Evolutionary conservation across 305 asterid species (phyloP).

Genomic region (Plantago coronopus): DNA sequence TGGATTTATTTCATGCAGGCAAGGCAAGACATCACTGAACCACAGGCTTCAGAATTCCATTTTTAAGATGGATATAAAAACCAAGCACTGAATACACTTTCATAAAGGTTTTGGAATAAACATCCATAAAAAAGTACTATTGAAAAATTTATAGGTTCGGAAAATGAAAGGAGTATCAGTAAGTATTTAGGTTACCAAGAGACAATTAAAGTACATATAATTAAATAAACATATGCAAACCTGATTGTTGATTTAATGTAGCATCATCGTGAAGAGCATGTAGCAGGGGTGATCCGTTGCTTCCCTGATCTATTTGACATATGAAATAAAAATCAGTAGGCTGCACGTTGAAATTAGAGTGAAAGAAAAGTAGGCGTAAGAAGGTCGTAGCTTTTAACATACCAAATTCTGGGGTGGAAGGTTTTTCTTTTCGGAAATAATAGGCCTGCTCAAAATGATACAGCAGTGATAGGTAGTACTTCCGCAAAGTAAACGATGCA

Average conservation of each 20-base stretch:
- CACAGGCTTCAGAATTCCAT: not conserved
- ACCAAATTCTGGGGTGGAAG: slow-evolving; percentile 43
- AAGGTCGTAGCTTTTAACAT: slow-evolving; percentile 19
- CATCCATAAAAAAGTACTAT: too few species aligned
- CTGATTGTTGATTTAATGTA: slow-evolving; percentile 44
- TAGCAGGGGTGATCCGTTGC: slow-evolving; percentile 34
- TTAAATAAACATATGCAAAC: too few species aligned
- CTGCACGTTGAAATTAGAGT: slow-evolving; percentile 17
- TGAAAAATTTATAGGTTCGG: too few species aligned
- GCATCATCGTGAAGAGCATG: slow-evolving; percentile 40
- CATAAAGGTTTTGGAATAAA: too few species aligned
- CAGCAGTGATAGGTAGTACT: slow-evolving; percentile 69
- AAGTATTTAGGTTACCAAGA: too few species aligned
- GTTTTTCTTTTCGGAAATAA: slow-evolving; percentile 76
- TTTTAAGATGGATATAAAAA: too few species aligned
- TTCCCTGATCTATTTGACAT: slow-evolving; percentile 39
- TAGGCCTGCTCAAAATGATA: slow-evolving; percentile 96
- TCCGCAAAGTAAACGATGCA: slow-evolving; percentile 78
- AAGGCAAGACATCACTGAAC: not conserved
- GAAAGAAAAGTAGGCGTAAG: slow-evolving; percentile 16
- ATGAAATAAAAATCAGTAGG: slow-evolving; percentile 19
- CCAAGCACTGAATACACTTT: too few species aligned
- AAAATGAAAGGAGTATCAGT: too few species aligned
- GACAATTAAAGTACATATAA: too few species aligned
- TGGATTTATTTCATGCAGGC: not conserved